Base-by-base conservation (phyloP, 441 rosid species). In the Geranium incanum region DNA sequence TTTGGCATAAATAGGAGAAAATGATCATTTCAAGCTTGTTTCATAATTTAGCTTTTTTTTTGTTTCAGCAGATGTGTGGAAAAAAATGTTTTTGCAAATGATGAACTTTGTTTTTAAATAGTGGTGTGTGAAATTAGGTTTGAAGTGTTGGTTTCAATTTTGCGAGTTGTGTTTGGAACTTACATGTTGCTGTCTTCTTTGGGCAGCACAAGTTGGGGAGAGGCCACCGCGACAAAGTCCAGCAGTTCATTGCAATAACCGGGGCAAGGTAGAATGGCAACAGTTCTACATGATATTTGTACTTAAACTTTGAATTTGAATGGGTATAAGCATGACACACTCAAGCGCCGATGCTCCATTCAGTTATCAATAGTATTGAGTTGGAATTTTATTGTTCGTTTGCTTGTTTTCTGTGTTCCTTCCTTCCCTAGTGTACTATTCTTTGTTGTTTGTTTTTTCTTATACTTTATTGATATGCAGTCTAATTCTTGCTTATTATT, bases 221-320 rank as follows among this genome's bases (percentile, higher is more conserved):
- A 84, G 86, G 87, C 75, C 81, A 88, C 81, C 96, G 98, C 0
- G 98, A 89, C 74, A 93, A 89, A 77, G 80, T 93, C 75, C 95
- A 89, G 83, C 97, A 91, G 87, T 91, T 93, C 78, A 81, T 88
- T 76, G 80, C 83, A 0, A 89, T 93, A 69, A 91, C 98, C 5
- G 98, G 97, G 72, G 86, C 96, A 67, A 89, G 95, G 98, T 89
- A 84, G 68, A 13, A 28, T 63, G 69, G 66, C 78, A 28, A 28
- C 33, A 67, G 15, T 71, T 75, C 52, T 38, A 21, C 21, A 36
- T 8, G 0, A 16, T 4, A 52, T 70, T 16, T 21, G n/a, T 36
- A 66, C 70, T 13, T 15, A 5, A 19, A 62, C 19, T 13, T 12
- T 2, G 15, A 16, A 21, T 62, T 59, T 68, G 11, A 1, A 16